Evolutionary conservation across 2,329 filamentous ascomycete species (phyloP), one percentile per base, ranked within the genome.

Genomic region (Ophiostoma tasmaniense): DNA sequence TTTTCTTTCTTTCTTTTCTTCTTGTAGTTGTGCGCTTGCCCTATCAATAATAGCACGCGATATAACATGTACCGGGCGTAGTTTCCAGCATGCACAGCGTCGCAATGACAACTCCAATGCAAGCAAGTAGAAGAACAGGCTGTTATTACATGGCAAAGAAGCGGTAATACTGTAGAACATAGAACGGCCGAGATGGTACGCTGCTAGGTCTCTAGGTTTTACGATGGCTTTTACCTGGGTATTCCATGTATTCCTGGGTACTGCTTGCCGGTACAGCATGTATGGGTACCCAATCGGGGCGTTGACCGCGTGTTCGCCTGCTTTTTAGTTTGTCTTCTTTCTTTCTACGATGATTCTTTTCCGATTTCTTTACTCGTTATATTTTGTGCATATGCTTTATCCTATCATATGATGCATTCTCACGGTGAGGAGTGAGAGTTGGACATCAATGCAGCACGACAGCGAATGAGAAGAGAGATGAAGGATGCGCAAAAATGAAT

Each of bases 251-350:
- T 33, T 33, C 5, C 33, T 33, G n/a, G n/a, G n/a, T n/a, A n/a
- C n/a, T n/a, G n/a, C n/a, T 22, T 11, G 8, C n/a, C 25, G 22
- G 50, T 25, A 55, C 30, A 35, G 30, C 30, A 61, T 68, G 66
- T 67, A 66, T 70, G 67, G 66, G 50, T 70, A 66, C 69, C 67
- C 66, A 68, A 70, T 70, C 69, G 64, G 66, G 20, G 50, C 1
- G 62, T 28, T 25, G 66, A 25, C 61, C 52, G 66, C 50, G 25
- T 61, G 55, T 61, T 33, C 13, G n/a, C 28, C 28, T 30, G 6
- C 55, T 20, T 33, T 64, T 37, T 20, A 6, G 14, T 25, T 17
- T 2, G 22, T 35, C 33, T 39, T 39, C 1, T 39, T 6, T 17
- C 2, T 67, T n/a, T 62, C 13, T 25, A 3, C 2, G 4, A 14